Base-by-base conservation (phyloP, 2,329 filamentous ascomycete species). In the Leptographium galeiforme region DNA sequence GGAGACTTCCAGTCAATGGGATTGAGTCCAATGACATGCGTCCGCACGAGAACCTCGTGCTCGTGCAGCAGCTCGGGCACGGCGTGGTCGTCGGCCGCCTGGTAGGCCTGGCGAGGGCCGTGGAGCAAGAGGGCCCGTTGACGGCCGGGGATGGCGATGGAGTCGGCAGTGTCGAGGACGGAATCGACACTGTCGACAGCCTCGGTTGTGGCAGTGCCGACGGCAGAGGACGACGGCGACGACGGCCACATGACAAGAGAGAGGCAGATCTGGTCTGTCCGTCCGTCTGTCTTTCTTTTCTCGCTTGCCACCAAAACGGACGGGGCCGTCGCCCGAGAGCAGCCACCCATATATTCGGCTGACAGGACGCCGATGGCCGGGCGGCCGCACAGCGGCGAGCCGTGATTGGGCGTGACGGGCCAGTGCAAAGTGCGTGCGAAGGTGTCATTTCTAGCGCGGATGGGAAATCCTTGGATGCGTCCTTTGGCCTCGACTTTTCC, bases 1-100 rank as follows among this genome's bases (percentile, higher is more conserved):
- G 83, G 81, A 55, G 80, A 76, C 69, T 86, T 86, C 81, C 81
- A 87, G 63, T 87, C 86, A 53, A 89, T 85, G 0, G 86, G 86
- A 60, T 89, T 89, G 40, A 89, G 67, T 0, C 85, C 85, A 59
- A 87, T 82, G 13, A 78, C 77, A 40, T 75, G 69, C 1, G 81
- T 76, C 62, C 76, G 77, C n/a, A 87, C 75, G 6, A 87, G 67
- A 6, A 87, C 66, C 60, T 87, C 80, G 45, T 58, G 55, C 10
- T 62, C 59, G 19, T 55, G 50, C 14, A 57, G 36, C 4, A 64
- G 53, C 30, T 57, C 30, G 6, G 64, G 64, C 2, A 66, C 60
- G 14, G 64, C 57, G 48, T 66, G 63, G 38, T 60, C 54, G 6
- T 60, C 57, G 1, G 62, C 62, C 38, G 66, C 50, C 32, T 61